Evolutionary conservation across 1,284 basidiomycete species (phyloP), one percentile per base, ranked within the genome.

Genomic region (Cryptococcus deneoformans): DNA sequence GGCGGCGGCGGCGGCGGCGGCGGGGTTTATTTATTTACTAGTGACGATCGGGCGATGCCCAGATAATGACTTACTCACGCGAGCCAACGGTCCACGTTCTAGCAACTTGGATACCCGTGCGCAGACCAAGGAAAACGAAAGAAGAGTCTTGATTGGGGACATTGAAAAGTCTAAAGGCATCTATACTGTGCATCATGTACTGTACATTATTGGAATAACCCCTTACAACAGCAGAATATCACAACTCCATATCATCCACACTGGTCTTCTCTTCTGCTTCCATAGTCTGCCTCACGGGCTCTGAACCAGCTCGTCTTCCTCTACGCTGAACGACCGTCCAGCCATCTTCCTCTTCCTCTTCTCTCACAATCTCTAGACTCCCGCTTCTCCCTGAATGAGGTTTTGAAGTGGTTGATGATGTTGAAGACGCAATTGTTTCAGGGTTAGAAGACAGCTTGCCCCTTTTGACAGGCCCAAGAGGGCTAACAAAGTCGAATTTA

Each of bases 401-500:
- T 20, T 20, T 39, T 37, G 50, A 37, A 14, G 12, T 37, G 11
- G 2, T 11, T 11, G 46, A 20, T 46, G 10, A 11, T 11, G 10
- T 46, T 9, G 46, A 20, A 11, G 12, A 11, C 7, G 12, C n/a
- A 14, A 46, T 29, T 29, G 11, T 24, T 37, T 29, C 29, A 6
- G 48, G 51, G 10, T 34, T 8, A 29, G 20, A 48, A 5, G 53
- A 46, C 34, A 64, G 55, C 46, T 59, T 60, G 39, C 61, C 69
- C 43, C 54, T 37, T 43, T 56, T 54, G 16, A 68, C 67, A 0
- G 68, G 68, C 16, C 70, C 68, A 0, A 76, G 56, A 0, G 74
- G 74, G 20, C 67, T 70, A 45, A 72, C 68, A 56, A 76, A 76
- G 50, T 75, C 75, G 44, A 76, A 76, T 16, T 56, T 66, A 34